Evolutionary conservation across 331 rosid species (phyloP).

Genomic region (Quercus tomentella): DNA sequence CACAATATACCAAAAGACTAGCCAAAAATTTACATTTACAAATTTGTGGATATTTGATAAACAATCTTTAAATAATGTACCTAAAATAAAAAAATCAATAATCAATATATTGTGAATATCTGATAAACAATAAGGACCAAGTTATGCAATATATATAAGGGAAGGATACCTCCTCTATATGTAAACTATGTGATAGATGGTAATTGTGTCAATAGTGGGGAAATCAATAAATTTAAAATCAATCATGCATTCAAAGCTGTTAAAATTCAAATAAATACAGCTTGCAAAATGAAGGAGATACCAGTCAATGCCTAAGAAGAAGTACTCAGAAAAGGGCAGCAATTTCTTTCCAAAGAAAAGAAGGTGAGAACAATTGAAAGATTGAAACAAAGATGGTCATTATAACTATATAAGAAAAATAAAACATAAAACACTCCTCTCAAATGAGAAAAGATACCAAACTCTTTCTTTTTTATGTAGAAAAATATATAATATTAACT

Average conservation of each 20-base stretch:
- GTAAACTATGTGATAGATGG: background rate
- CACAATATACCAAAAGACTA: background rate
- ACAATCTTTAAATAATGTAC: background rate
- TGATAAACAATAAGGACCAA: background rate
- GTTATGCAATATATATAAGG: background rate
- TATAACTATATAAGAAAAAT: background rate
- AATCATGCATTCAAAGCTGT: background rate
- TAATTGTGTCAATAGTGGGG: background rate
- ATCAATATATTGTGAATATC: background rate
- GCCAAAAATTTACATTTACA: too few relatives aligned
- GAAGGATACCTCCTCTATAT: background rate
- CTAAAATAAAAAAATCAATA: too few relatives aligned
- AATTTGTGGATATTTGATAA: background rate
- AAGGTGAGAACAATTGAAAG: background rate
- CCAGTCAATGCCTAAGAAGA: background rate
- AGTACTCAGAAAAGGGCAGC: background rate
- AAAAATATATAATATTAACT: background rate
- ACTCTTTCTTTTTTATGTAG: background rate
- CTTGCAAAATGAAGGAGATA: background rate
- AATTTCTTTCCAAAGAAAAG: background rate
- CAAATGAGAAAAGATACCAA: background rate
- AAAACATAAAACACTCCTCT: background rate
- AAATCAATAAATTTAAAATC: background rate
- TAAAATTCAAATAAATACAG: background rate
- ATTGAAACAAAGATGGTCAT: background rate